Evolutionary conservation across 2,329 filamentous ascomycete genomes (phyloP), one percentile per base, ranked within the genome.

Genomic region (Corynespora cassiicola): DNA sequence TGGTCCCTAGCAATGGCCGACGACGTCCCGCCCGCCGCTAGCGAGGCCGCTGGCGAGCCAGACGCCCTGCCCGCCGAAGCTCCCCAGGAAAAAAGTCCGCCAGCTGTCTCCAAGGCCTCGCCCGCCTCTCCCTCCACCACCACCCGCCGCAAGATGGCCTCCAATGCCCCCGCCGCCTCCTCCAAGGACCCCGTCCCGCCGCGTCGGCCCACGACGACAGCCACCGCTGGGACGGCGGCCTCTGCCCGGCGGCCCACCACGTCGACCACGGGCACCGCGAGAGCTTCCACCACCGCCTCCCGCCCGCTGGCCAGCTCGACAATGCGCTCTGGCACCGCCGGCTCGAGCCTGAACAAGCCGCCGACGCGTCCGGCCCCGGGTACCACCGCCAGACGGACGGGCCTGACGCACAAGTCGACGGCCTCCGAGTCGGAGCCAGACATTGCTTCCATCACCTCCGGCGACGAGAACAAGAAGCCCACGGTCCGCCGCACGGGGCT

Each of bases 381-480:
- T 10, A 52, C 63, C 8, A 35, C 50, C 2, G 56, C 50, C 15
- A 42, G 62, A 17, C 51, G 60, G 31, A 45, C 58, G 1, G 49
- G 50, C 5, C 29, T 55, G 39, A 43, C 52, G 2, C 48, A 59
- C 23, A 58, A 52, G 23, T 34, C 54, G 6, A 39, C 52, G 1
- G 49, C 57, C 2, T 58, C 57, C 4, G 63, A 66, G 42, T 58
- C 52, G 2, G 64, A 67, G 45, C 60, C 61, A 35, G 63, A 66
- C 7, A 38, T 64, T 8, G 51, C 61, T 4, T 64, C 64, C 11
- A 42, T 68, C 20, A 64, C 63, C 5, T 66, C 64, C 4, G 64
- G 63, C 2, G 64, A 68, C 26, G 64, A 68, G 52, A 65, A 61
- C 48, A 65, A 54, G 54, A 63, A 58, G 42, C 49, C 61, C 3